These are phyloP conservation scores for Pogostemon cablin DNA, from an alignment of 257 asterid genomes.

Conservation along the genomic window DNA sequence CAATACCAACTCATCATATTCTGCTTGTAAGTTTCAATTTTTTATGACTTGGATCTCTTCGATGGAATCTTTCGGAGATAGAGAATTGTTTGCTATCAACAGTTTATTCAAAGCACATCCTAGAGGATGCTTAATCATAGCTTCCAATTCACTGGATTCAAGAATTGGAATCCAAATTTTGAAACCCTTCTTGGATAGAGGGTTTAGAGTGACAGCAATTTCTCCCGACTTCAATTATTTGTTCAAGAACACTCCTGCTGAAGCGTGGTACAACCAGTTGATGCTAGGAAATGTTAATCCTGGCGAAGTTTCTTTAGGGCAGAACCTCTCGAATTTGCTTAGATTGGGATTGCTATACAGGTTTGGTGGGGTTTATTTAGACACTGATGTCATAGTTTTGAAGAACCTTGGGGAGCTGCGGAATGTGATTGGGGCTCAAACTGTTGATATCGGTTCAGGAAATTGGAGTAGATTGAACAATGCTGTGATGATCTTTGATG, in stretches of 20 bases:
- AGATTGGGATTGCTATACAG: conserved; percentile 77
- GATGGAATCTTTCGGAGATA: conserved; percentile 55
- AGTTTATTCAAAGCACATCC: conserved; percentile 76
- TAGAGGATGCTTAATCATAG: conserved; percentile 66
- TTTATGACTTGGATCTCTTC: conserved; percentile 95
- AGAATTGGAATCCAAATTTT: conserved; percentile 54
- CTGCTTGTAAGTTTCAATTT: conserved; percentile 55
- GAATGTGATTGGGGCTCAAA: conserved; percentile 85
- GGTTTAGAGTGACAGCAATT: conserved; percentile 60
- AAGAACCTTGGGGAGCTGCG: conserved; percentile 51
- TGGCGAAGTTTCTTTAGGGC: conserved; percentile 84
- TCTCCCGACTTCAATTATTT: conserved; percentile 68
- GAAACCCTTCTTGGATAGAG: conserved; percentile 58
- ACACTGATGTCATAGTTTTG: conserved; percentile 71
- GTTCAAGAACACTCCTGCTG: conserved; percentile 71
- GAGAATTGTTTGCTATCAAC: conserved; percentile 58
- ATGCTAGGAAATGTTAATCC: conserved; percentile 62
- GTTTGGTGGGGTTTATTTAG: conserved; percentile 89
- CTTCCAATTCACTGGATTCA: conserved; percentile 78
- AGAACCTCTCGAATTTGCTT: conserved; percentile 86
- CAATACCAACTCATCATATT: not conserved
- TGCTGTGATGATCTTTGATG: conserved; percentile 89
- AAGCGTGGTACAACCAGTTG: conserved; percentile 63
- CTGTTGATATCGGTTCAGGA: conserved; percentile 52
- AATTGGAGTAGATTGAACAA: conserved; percentile 88